Conservation (phyloP, 176 grass and related monocot species). For the Echinochloa phyllopogon region DNA sequence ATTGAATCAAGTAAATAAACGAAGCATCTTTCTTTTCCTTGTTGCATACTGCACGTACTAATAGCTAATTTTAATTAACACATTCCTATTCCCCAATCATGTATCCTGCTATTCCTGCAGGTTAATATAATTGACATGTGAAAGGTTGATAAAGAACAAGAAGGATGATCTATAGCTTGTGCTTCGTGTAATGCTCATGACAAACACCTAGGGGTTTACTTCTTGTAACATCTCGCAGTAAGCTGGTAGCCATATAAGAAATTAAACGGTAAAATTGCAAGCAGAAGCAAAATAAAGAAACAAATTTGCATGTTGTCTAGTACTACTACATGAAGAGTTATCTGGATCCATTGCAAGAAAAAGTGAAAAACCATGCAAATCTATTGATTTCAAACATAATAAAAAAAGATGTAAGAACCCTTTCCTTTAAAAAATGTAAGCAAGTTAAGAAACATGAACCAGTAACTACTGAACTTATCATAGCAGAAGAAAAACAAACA, state of each 20-base stretch:
- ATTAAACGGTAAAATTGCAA: background rate
- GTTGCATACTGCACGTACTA: constrained; percentile 28
- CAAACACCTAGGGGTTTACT: background rate
- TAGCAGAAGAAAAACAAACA: background rate
- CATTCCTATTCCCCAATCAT: background rate
- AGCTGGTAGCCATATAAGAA: background rate
- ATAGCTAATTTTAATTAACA: background rate
- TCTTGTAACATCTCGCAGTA: background rate
- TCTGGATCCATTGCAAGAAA: background rate
- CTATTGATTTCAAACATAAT: constrained; percentile 23
- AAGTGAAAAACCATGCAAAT: background rate
- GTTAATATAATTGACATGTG: background rate
- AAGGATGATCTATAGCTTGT: constrained; percentile 7
- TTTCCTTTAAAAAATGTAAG: background rate
- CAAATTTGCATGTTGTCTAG: background rate
- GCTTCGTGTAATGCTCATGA: background rate
- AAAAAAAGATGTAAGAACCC: background rate
- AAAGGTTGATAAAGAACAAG: background rate
- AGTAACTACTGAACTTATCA: background rate
- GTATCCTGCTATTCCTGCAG: too few species aligned
- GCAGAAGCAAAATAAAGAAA: background rate
- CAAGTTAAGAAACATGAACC: background rate
- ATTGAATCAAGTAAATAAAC: background rate
- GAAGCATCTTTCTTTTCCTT: constrained; percentile 16
- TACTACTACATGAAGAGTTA: background rate